A percentile compares a stretch with the other conserved stretches of the same genome.
Conservation (phyloP, 805 yeast genomes). For the Wickerhamiella spandovensis region DNA sequence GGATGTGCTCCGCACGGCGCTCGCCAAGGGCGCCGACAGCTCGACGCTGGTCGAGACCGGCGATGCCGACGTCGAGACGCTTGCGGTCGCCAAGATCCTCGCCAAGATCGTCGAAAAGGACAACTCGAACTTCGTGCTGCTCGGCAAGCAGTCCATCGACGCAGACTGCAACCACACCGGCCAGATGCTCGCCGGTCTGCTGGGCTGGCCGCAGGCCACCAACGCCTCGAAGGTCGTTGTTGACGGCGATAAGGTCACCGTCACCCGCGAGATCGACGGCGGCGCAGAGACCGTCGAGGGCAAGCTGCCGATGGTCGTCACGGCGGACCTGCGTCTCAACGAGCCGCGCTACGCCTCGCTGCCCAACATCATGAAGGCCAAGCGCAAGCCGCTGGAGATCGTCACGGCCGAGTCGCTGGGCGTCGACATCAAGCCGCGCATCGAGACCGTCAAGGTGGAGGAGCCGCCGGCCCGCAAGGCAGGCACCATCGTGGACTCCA, state of each 20-base stretch:
- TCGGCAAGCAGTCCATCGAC: constrained; percentile 96
- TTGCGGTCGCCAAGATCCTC: constrained; percentile 77
- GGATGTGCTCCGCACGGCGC: constrained; percentile 74
- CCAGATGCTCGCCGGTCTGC: constrained; percentile 85
- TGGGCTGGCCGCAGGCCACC: constrained; percentile 95
- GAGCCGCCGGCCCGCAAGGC: constrained; percentile 78
- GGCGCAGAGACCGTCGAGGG: constrained; percentile 78
- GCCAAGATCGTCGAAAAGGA: constrained; percentile 57
- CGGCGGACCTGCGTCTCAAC: constrained; percentile 87
- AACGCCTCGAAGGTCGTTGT: constrained; percentile 67
- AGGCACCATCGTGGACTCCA: constrained; percentile 67
- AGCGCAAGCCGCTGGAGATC: constrained; percentile 80
- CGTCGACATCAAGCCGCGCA: constrained; percentile 47
- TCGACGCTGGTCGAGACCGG: constrained; percentile 63
- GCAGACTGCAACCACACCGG: constrained; percentile 93
- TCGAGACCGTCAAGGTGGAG: constrained; percentile 57
- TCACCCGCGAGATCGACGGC: constrained; percentile 90
- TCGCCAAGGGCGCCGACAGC: constrained; percentile 89
- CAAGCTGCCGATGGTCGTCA: constrained; percentile 68
- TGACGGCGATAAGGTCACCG: constrained; percentile 40
- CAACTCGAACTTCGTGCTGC: constrained; percentile 61
- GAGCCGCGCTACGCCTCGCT: constrained; percentile 92
- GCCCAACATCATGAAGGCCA: constrained; percentile 97
- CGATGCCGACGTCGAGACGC: constrained; percentile 61
- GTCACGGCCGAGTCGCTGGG: constrained; percentile 53